Conservation (phyloP, 495 filamentous ascomycete species). For the Penicillium robsamsonii region DNA sequence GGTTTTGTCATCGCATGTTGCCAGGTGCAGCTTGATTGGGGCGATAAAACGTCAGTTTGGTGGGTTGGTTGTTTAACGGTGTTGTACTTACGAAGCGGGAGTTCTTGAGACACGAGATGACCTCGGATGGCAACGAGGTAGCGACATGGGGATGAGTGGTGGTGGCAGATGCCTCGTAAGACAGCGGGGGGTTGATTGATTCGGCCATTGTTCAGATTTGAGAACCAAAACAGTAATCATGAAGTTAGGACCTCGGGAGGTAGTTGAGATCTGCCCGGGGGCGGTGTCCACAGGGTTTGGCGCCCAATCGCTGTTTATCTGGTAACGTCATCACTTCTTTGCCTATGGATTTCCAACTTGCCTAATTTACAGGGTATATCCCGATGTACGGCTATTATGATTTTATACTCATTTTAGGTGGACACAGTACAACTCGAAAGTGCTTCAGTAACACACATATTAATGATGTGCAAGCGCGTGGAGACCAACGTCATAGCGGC, state of each 20-base stretch:
- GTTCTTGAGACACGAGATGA: slow-evolving; percentile 87
- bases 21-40: slow-evolving; percentile 78
- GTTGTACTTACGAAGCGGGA: slow-evolving; percentile 76
- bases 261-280: slow-evolving; percentile 10
- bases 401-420: not conserved
- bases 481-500: not conserved
- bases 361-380: not conserved
- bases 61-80: not conserved
- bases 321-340: slow-evolving; percentile 1
- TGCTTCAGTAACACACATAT: not conserved
- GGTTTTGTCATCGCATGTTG: slow-evolving; percentile 76
- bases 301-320: not conserved
- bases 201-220: slow-evolving; percentile 35
- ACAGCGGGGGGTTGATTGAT: slow-evolving; percentile 56
- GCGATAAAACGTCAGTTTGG: slow-evolving; percentile 5
- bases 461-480: not conserved
- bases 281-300: slow-evolving; percentile 6
- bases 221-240: slow-evolving; percentile 1
- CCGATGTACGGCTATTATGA: not conserved
- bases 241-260: not conserved
- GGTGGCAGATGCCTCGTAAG: slow-evolving; percentile 71
- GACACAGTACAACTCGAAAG: not conserved
- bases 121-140: slow-evolving; percentile 71
- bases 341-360: not conserved
- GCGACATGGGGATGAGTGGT: slow-evolving; percentile 68